Percentiles rank a stretch among this genome's conserved stretches.
Evolutionary conservation across 1,284 basidiomycete genomes (phyloP).

Genomic region (Tilletia caries): DNA sequence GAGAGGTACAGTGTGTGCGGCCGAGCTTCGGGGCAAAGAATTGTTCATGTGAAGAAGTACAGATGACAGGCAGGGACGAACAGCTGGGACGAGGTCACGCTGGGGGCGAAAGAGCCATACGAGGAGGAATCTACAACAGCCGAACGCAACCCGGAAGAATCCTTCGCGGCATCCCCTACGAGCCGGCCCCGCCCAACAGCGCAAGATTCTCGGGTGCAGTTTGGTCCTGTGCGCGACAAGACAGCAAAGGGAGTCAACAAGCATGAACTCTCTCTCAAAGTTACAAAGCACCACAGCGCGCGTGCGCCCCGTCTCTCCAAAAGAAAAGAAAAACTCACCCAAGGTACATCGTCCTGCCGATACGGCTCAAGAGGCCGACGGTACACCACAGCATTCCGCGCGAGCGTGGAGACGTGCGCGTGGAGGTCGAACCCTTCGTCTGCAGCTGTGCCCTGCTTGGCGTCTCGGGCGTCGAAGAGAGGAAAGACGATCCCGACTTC

Average conservation of each 20-base stretch:
- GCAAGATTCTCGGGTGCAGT: neutral
- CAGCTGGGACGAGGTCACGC: too few species aligned
- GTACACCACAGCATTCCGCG: neutral
- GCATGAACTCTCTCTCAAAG: neutral
- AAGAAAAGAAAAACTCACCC: neutral
- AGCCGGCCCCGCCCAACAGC: neutral
- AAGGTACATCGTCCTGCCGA: neutral
- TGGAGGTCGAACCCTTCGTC: neutral
- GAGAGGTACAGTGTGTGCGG: too few species aligned
- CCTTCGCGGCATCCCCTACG: too few species aligned
- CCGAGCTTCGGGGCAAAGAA: too few species aligned
- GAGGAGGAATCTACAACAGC: too few species aligned
- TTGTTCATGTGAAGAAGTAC: too few species aligned
- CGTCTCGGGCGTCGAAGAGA: conserved; percentile 1
- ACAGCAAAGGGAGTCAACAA: neutral
- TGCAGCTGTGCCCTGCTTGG: neutral
- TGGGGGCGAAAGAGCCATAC: too few species aligned
- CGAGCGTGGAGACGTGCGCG: neutral
- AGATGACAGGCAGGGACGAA: too few species aligned
- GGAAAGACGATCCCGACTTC: conserved; percentile 9
- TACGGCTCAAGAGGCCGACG: neutral
- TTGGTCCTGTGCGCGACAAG: neutral
- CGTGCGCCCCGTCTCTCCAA: too few species aligned
- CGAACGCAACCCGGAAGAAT: too few species aligned
- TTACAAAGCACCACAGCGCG: too few species aligned